A percentile compares a stretch with the other conserved stretches of the same genome.
Evolutionary conservation across 192 early-diverging fungal genomes (phyloP).

Genomic region (Helicostylum pulchrum): DNA sequence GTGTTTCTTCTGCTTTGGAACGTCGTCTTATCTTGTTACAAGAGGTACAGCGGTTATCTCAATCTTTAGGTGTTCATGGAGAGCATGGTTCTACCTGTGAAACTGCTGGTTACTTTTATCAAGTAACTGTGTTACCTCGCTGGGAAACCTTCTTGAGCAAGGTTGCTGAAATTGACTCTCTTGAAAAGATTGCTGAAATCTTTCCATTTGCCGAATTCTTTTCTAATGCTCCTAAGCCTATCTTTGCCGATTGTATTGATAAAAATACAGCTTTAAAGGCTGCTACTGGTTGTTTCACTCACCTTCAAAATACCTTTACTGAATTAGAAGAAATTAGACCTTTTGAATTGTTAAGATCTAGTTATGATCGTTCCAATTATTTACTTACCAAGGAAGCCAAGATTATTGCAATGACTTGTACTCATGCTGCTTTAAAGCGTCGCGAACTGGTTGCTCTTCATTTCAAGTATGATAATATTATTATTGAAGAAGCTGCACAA

Average conservation of each 20-base stretch:
- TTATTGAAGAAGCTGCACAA: constrained; percentile 98
- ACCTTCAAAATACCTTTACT: constrained; percentile 77
- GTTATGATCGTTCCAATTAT: constrained; percentile 83
- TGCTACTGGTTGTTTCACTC: constrained; percentile 77
- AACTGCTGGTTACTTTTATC: constrained; percentile 87
- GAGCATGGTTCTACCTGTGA: constrained; percentile 92
- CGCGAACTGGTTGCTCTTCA: constrained; percentile 82
- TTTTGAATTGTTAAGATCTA: constrained; percentile 86
- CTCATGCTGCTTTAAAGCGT: constrained; percentile 87
- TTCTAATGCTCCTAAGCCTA: constrained; percentile 61
- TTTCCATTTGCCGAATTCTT: constrained; percentile 91
- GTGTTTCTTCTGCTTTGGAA: constrained; percentile 87
- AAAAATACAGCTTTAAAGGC: constrained; percentile 56
- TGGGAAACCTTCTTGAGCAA: constrained; percentile 70
- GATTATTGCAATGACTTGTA: constrained; percentile 97
- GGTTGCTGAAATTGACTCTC: constrained; percentile 17
- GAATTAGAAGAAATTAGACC: constrained; percentile 90
- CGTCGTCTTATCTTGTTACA: constrained; percentile 69
- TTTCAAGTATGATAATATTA: constrained; percentile 92
- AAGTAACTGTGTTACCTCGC: constrained; percentile 65
- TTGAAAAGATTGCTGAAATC: constrained; percentile 40
- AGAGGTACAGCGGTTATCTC: constrained; percentile 75
- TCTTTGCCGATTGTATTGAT: constrained; percentile 55
- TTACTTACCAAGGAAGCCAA: constrained; percentile 92
- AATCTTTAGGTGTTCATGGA: constrained; percentile 71